phyloP scores from a whole-genome alignment of 2,329 filamentous ascomycete genomes.

The Gaeumannomyces tritici region DNA sequence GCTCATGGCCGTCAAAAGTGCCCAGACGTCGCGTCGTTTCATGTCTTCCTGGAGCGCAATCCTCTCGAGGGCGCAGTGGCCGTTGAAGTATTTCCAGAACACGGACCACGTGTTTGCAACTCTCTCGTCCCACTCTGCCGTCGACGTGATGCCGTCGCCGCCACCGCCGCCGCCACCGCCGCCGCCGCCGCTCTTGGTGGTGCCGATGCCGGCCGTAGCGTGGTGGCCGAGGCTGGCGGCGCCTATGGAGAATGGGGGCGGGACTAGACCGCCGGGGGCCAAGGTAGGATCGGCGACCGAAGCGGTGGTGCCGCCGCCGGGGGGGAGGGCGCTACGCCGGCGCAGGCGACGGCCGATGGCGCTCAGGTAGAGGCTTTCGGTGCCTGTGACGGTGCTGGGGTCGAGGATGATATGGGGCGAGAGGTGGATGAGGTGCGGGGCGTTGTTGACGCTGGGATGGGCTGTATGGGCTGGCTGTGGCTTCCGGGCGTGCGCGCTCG shows the following conservation, averaged over 20 bases:
- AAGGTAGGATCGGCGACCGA: neutral
- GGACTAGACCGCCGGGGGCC: neutral
- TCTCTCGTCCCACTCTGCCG: conserved; percentile 34
- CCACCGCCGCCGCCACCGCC: conserved; percentile 1
- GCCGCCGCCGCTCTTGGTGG: neutral
- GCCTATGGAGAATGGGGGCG: neutral
- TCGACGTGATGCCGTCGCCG: conserved; percentile 2
- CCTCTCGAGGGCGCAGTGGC: conserved; percentile 73
- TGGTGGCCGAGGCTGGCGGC: conserved; percentile 1
- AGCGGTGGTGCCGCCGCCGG: neutral
- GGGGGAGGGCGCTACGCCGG: conserved; percentile 8
- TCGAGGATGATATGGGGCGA: conserved; percentile 63
- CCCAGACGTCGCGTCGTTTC: conserved; percentile 75
- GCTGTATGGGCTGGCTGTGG: conserved; percentile 35
- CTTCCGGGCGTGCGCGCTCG: conserved; percentile 44
- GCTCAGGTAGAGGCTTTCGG: conserved; percentile 65
- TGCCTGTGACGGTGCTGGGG: conserved; percentile 67
- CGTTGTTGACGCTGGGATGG: conserved; percentile 46
- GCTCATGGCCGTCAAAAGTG: conserved; percentile 52
- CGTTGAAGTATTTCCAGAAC: conserved; percentile 82
- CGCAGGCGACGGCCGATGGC: conserved; percentile 44
- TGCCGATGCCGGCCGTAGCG: neutral
- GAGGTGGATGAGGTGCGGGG: conserved; percentile 46
- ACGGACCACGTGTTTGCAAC: conserved; percentile 59
- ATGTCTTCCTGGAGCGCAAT: conserved; percentile 77